A percentile compares a stretch with the other conserved stretches of the same genome.
phyloP scores from a whole-genome alignment of 148 eudicot genomes.

The Spergularia marina region DNA sequence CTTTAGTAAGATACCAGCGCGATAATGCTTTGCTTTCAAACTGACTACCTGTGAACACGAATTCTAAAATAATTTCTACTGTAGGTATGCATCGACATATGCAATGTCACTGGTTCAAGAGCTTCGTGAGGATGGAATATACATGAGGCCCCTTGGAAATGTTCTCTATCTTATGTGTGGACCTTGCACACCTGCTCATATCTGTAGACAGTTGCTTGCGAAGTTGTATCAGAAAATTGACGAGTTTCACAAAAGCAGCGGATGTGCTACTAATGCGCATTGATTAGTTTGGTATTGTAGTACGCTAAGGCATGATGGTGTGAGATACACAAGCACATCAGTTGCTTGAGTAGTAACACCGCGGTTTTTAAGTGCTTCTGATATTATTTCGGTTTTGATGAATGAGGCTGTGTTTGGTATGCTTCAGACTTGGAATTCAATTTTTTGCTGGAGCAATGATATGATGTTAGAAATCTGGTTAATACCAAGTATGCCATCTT shows the following conservation, averaged over 20 bases:
- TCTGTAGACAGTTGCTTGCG: conserved; percentile 46
- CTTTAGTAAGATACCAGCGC: too few relatives aligned
- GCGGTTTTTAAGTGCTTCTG: background rate
- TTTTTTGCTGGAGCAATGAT: background rate
- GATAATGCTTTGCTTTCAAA: background rate
- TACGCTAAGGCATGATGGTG: background rate
- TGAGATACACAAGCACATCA: background rate
- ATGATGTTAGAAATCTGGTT: background rate
- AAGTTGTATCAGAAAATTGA: conserved; percentile 57
- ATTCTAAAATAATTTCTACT: background rate
- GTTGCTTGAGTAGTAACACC: background rate
- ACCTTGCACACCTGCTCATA: conserved; percentile 65
- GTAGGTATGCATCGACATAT: conserved; percentile 75
- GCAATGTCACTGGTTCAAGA: conserved; percentile 55
- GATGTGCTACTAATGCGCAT: background rate
- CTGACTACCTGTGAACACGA: background rate
- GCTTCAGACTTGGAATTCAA: background rate
- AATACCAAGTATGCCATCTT: background rate
- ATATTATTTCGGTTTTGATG: background rate
- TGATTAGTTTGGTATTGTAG: background rate
- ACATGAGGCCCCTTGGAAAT: conserved; percentile 83
- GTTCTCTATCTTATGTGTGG: conserved; percentile 95
- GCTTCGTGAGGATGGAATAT: conserved; percentile 81
- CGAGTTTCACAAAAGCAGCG: conserved; percentile 46
- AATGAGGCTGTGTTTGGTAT: background rate